Percentiles rank a stretch among this genome's conserved stretches.
phyloP scores from a whole-genome alignment of 2,329 filamentous ascomycete species.

The Mariannaea elegans region DNA sequence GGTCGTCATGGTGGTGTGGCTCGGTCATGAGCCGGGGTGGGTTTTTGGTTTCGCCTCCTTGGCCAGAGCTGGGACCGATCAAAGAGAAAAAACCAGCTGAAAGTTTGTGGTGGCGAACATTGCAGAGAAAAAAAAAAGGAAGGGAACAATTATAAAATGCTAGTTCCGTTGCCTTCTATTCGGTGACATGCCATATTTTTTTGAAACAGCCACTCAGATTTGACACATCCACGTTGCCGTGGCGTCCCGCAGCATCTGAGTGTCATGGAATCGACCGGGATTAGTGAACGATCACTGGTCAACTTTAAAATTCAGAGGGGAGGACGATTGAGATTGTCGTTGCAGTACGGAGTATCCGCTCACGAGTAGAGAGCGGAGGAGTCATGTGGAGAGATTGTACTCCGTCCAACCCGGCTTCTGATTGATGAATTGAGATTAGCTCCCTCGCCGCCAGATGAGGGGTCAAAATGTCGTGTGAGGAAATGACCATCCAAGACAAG shows the following conservation, averaged over 20 bases:
- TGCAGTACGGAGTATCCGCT: too few relatives aligned
- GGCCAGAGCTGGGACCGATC: not conserved
- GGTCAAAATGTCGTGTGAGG: conserved; percentile 20
- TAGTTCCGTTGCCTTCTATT: too few relatives aligned
- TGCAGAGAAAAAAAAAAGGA: too few relatives aligned
- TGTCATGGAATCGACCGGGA: conserved; percentile 17
- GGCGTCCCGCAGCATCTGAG: conserved; percentile 20
- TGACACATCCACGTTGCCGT: conserved; percentile 21
- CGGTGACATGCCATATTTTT: too few relatives aligned
- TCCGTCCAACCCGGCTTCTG: conserved; percentile 16
- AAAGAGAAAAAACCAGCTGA: not conserved
- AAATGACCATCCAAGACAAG: conserved; percentile 1
- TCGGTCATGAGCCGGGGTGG: too few relatives aligned
- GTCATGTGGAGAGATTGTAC: conserved; percentile 4
- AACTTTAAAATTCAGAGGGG: conserved; percentile 31
- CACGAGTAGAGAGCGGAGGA: too few relatives aligned
- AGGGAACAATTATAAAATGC: too few relatives aligned
- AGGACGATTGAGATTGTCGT: not conserved
- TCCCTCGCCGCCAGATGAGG: conserved; percentile 19
- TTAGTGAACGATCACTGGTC: conserved; percentile 23
- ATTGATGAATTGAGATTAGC: conserved; percentile 22
- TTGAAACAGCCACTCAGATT: conserved; percentile 23
- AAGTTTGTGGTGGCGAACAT: not conserved
- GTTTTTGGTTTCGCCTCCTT: not conserved
- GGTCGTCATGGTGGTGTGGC: too few relatives aligned